phyloP scores from a whole-genome alignment of 768 basidiomycete genomes.

The Suillus lakei region DNA sequence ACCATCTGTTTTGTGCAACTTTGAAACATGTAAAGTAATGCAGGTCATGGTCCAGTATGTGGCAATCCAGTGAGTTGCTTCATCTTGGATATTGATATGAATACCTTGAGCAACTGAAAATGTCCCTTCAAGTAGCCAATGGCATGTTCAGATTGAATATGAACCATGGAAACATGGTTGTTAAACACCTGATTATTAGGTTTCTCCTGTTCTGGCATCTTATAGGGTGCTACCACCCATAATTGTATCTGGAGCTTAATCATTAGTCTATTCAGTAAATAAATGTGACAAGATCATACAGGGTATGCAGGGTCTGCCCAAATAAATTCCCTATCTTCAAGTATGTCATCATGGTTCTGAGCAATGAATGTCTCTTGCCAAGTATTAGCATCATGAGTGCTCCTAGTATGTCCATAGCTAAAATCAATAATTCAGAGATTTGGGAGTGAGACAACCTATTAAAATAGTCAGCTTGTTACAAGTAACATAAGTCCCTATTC shows the following conservation, averaged over 20 bases:
- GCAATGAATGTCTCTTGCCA: slow-evolving; percentile 22
- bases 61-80: too few relatives aligned
- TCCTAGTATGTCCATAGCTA: slow-evolving; percentile 38
- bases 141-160: slow-evolving; percentile 42
- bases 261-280: background rate
- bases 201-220: background rate
- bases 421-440: slow-evolving; percentile 42
- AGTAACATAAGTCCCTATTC: too few relatives aligned
- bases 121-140: slow-evolving; percentile 47
- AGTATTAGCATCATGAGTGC: slow-evolving; percentile 36
- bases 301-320: slow-evolving; percentile 48
- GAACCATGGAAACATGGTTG: slow-evolving; percentile 37
- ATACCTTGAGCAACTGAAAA: slow-evolving; percentile 10
- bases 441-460: slow-evolving; percentile 31
- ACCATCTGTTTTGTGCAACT: too few relatives aligned
- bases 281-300: slow-evolving; percentile 9
- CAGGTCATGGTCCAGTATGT: too few relatives aligned
- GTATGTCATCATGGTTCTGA: slow-evolving; percentile 26
- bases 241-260: background rate
- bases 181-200: slow-evolving; percentile 22
- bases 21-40: too few relatives aligned
- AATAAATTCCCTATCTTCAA: slow-evolving; percentile 34
- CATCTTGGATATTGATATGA: too few relatives aligned
- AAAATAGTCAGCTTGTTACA: slow-evolving; percentile 3
- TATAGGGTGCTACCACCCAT: slow-evolving; percentile 1